These are phyloP conservation scores for Talaromyces adpressus DNA, from an alignment of 495 filamentous ascomycete genomes.

Conservation along the genomic window DNA sequence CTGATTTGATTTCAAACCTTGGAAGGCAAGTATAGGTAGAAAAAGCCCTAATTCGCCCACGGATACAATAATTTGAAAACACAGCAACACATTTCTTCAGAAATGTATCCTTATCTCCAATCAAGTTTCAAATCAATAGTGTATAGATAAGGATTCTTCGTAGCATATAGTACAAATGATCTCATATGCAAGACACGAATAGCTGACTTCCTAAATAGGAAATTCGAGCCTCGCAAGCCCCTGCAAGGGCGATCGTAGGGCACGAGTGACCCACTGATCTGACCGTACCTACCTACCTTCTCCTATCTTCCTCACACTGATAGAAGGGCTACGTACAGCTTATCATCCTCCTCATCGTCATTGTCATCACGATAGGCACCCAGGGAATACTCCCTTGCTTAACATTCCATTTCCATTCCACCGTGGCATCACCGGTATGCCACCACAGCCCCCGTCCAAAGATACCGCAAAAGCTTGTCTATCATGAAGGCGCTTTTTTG, in stretches of 20 bases:
- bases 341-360: neutral
- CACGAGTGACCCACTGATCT: neutral
- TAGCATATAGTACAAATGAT: neutral
- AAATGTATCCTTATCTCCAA: neutral
- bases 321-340: neutral
- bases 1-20: neutral
- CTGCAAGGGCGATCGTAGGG: neutral
- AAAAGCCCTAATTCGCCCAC: neutral
- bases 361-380: neutral
- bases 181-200: neutral
- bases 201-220: neutral
- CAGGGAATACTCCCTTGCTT: neutral
- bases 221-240: constrained; percentile 2
- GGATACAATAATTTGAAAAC: neutral
- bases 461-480: constrained; percentile 1
- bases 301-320: neutral
- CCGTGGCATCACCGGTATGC: neutral
- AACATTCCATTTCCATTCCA: constrained; percentile 5
- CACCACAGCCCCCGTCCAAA: neutral
- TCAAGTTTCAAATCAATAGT: neutral
- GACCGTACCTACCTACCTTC: neutral
- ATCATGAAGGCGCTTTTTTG: neutral
- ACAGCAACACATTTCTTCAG: neutral
- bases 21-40: neutral
- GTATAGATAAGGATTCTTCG: neutral